Evolutionary conservation across 345 rosid species (phyloP), one percentile per base, ranked within the genome.

Genomic region (Populus deltoides): DNA sequence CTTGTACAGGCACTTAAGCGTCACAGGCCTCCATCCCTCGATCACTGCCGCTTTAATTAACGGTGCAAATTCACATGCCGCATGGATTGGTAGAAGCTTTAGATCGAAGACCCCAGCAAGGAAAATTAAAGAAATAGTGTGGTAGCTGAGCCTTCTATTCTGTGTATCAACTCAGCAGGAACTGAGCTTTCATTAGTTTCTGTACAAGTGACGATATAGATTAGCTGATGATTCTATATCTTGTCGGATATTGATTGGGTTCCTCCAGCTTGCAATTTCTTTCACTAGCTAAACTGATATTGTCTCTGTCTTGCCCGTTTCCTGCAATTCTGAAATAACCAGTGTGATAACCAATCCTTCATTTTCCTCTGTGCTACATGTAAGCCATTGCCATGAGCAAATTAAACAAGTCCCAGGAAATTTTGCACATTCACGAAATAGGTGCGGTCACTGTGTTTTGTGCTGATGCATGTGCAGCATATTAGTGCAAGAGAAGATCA

Each of bases 321-420:
- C 79, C 73, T 68, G 79, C 67, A 17, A 55, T 45, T 75, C 61
- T 18, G 71, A 66, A 41, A 31, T 20, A 65, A n/a, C 43, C 6
- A 31, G 24, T 7, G 10, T 12, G 31, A 0, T 6, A 6, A 6
- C 2, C 16, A 1, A 0, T 36, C 20, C 18, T 24, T n/a, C 8
- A 39, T 41, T 63, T 8, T 47, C 3, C 66, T 47, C 29, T 16
- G 57, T 6, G n/a, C 35, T 73, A 35, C 31, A 35, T 24, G 66
- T 8, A 29, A 67, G 20, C 13, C 63, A 10, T 7, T 55, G 5
- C 63, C 27, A 0, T 11, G 29, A 9, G 29, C 57, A 31, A 13
- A 27, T 45, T 29, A 25, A 27, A n/a, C 12, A 20, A 55, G 49
- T 55, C 20, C 16, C 29, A 6, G 25, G 55, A 25, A 33, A 36